Conservation (phyloP, 139 green algal species). For the Tetraselmis chui region DNA sequence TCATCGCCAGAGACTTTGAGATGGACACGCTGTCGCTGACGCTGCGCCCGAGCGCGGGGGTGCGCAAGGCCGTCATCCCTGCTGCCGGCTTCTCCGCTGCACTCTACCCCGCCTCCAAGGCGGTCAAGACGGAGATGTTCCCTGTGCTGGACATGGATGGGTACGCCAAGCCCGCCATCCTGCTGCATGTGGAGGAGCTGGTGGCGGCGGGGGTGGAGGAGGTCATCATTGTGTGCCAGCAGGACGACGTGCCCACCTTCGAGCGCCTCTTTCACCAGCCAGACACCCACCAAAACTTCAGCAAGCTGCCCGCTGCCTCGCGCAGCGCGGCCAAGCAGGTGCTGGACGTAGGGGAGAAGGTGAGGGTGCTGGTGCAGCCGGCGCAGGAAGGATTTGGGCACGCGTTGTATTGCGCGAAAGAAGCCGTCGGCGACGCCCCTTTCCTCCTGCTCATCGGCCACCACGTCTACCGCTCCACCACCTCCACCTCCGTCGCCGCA, state of each 20-base stretch:
- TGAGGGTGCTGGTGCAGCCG: background rate
- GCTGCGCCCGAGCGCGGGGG: background rate
- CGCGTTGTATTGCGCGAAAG: background rate
- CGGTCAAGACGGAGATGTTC: background rate
- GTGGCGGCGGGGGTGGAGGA: background rate
- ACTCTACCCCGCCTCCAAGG: background rate
- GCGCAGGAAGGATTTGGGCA: background rate
- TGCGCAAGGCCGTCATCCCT: background rate
- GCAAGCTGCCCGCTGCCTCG: background rate
- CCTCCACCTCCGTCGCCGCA: background rate
- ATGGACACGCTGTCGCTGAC: constrained; percentile 23
- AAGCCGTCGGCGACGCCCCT: background rate
- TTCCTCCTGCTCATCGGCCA: background rate
- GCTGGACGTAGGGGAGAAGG: background rate
- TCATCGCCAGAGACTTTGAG: constrained; percentile 19
- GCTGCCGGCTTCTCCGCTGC: background rate
- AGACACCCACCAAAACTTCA: background rate
- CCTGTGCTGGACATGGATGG: background rate
- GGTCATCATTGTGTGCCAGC: background rate
- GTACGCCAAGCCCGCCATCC: background rate
- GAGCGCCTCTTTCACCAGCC: background rate
- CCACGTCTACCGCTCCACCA: background rate
- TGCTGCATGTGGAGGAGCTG: background rate
- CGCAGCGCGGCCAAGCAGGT: background rate
- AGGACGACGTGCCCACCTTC: background rate